Evolutionary conservation across 495 filamentous ascomycete genomes (phyloP), one percentile per base, ranked within the genome.

Genomic region (Parathielavia hyrcaniae): DNA sequence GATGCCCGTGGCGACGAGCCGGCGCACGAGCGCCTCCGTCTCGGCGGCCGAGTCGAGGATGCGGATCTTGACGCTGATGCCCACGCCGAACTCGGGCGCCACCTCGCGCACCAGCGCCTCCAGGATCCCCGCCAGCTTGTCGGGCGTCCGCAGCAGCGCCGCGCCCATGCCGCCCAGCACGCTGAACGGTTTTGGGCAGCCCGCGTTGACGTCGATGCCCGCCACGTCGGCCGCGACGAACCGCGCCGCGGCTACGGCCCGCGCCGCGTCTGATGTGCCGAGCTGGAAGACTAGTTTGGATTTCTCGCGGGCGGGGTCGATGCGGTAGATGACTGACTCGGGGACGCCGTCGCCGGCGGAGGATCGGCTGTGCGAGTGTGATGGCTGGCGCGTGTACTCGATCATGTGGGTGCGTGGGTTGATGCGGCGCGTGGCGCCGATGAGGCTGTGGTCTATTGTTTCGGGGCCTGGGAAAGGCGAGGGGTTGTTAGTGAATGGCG

Each of bases 121-220:
- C 0, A 98, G 79, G 54, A 98, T 97, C 0, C 83, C 76, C 50
- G 84, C 85, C 0, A 98, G 82, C 61, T 78, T 82, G 54, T 97
- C 92, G 1, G 93, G 95, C 0, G 84, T 88, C 49, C 80, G 79
- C 16, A 98, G 78, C 20, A 98, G 74, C 4, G 91, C 93, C 0
- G 95, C 93, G 32, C 95, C 95, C 93, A 97, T 98, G 39, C 93
- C 95, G 38, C 89, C 87, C 56, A 77, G 78, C 12, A 91, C 95
- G 61, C 85, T 90, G 71, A 98, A 98, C 4, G 95, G 90, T 72
- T 97, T 98, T 0, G 93, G 93, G 70, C 93, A 98, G 6, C 93
- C 93, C 6, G 92, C 89, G 75, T 98, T 98, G 55, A 98, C 86
- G 70, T 97, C 93, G 58, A 98, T 97, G 40, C 95, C 93, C 0